A percentile compares a stretch with the other conserved stretches of the same genome.
phyloP scores from a whole-genome alignment of 2,329 filamentous ascomycete species.

The Cercospora zeae-maydis region DNA sequence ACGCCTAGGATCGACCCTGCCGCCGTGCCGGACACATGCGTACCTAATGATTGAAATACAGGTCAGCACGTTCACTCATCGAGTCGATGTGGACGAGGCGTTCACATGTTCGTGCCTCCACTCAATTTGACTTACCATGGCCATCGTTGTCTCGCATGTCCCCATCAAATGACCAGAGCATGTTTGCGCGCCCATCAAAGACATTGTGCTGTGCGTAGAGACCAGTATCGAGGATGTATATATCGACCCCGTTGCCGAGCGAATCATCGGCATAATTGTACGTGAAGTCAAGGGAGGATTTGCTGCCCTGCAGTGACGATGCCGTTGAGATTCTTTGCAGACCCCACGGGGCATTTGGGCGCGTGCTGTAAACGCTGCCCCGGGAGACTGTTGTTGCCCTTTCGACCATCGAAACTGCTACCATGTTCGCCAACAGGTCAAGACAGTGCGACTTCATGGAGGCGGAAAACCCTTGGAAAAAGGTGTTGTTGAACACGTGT shows the following conservation, averaged over 20 bases:
- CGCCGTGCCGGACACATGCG: constrained; percentile 47
- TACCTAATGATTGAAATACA: constrained; percentile 30
- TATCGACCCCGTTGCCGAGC: constrained; percentile 44
- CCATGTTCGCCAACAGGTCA: constrained; percentile 39
- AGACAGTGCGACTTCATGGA: constrained; percentile 42
- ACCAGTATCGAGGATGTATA: constrained; percentile 51
- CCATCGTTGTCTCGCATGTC: constrained; percentile 43
- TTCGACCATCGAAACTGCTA: constrained; percentile 43
- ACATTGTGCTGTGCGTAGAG: constrained; percentile 45
- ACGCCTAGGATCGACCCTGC: constrained; percentile 45
- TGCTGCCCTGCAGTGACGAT: constrained; percentile 25
- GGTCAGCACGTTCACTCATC: neutral
- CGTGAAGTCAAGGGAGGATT: constrained; percentile 40
- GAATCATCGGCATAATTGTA: constrained; percentile 39
- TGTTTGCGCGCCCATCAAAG: constrained; percentile 44
- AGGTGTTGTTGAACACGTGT: constrained; percentile 42
- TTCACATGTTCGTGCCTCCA: neutral
- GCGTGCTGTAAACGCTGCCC: constrained; percentile 29
- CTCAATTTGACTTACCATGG: constrained; percentile 34
- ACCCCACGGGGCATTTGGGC: constrained; percentile 45
- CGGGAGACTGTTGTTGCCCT: constrained; percentile 32
- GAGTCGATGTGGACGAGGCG: neutral
- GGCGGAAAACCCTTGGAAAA: constrained; percentile 41
- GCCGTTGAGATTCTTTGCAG: constrained; percentile 44
- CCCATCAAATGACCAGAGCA: constrained; percentile 41